Evolutionary conservation across 2,329 filamentous ascomycete species (phyloP), one percentile per base, ranked within the genome.

Genomic region (Phymatotrichopsis omnivora): DNA sequence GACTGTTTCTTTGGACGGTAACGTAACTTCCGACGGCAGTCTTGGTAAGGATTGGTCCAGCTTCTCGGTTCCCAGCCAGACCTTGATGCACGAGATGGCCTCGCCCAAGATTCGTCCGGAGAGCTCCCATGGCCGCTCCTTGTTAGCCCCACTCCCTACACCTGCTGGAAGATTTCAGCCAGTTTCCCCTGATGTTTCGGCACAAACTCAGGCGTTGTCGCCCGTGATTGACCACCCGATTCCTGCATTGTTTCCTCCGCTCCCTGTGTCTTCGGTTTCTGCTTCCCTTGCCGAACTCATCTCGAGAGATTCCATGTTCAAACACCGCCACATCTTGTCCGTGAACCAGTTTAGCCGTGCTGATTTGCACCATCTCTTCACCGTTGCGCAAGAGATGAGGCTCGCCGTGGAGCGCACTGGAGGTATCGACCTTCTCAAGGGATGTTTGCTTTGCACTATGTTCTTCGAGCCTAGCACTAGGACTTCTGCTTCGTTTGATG

Each of bases 391-490:
- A 64, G 91, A 98, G 68, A 96, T 98, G 87, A 83, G 89, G 23
- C 75, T 94, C 14, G 87, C 86, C 42, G 91, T 95, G 23, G 85
- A 96, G 67, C 81, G 87, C 38, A 82, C 93, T 59, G 91, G 91
- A 49, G 82, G 91, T 23, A 72, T 98, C 39, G 81, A 91, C 60
- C 73, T 93, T 45, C 76, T 98, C 51, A 84, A 82, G 59, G 86
- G 87, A 22, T 79, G 83, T 34, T 76, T 98, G 10, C 74, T 98
- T 28, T 85, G 82, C 67, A 91, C 85, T 2, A 78, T 98, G 69
- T 98, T 98, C 74, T 98, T 87, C 65, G 91, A 98, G 71, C 91
- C 91, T 2, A 96, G 89, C 1, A 98, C 91, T 2, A 77, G 91
- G 43, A 98, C 91, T 4, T 95, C 89, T 10, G 78, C 84, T 28